Base-by-base conservation (phyloP, 1,284 basidiomycete species). In the Wolfiporia cocos region DNA sequence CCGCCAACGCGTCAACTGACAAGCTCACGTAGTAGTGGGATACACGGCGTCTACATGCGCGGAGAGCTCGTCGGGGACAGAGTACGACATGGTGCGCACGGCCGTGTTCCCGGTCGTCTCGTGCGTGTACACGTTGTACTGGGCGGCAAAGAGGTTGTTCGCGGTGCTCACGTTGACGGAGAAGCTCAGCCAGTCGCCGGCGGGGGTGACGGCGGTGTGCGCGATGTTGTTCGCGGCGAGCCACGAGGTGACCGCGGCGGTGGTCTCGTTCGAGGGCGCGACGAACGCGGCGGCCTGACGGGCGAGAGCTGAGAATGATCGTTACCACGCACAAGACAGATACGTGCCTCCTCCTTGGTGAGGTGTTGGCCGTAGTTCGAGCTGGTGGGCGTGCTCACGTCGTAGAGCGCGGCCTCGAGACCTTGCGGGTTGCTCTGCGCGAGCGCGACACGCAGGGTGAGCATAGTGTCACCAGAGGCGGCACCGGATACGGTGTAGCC, bases 111-210 rank as follows among this genome's bases (percentile, higher is more conserved):
- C 58, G 14, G 52, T 63, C 12, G 49, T 50, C 6, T 52, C 43
- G 45, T 70, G 63, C 19, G 49, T 53, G 51, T 65, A 70, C 11
- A 51, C 48, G 15, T 56, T 49, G 49, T 64, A 71, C 22, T 67
- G 43, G 20, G 65, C 52, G 28, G 55, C 50, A 28, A 71, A 49
- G 10, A 71, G 47, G 32, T 49, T 41, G 45, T 57, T 67, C 7
- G 66, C 68, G 42, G 65, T 54, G 36, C 53, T 49, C 22, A 66
- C 54, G 5, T 65, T 55, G 15, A 64, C 49, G 2, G 54, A 49
- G 47, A 71, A 54, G 5, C 51, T 38, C n/a, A 69, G 40, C 66
- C 66, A 70, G 48, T 70, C 66, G 5, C 64, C 65, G 39, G 55
- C 59, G 39, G 60, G 54, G n/a, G 55, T 47, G 36, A 46, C 44